Conservation (phyloP, 345 rosid species). For the Psidium friedrichsthalianum region DNA sequence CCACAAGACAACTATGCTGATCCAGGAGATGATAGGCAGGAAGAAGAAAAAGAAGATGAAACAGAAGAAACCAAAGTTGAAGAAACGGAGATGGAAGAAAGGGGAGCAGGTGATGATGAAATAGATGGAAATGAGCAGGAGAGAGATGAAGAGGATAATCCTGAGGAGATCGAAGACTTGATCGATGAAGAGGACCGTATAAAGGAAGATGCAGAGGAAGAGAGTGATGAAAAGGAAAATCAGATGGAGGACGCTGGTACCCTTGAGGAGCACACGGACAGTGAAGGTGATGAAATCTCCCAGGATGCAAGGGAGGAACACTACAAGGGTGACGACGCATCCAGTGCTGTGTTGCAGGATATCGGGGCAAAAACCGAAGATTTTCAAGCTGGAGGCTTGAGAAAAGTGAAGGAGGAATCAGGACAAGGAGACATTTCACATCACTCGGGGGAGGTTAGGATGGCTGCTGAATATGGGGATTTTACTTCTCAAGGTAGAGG, state of each 20-base stretch:
- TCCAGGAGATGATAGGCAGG: not conserved
- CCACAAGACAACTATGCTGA: constrained; percentile 2
- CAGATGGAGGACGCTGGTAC: constrained; percentile 6
- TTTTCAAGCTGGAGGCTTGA: not conserved
- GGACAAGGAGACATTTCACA: not conserved
- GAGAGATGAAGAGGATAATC: constrained; percentile 35
- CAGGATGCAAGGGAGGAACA: constrained; percentile 10
- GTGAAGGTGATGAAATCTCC: not conserved
- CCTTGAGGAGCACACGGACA: constrained; percentile 2
- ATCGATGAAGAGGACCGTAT: constrained; percentile 47
- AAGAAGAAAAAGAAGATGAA: constrained; percentile 20
- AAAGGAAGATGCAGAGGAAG: constrained; percentile 24
- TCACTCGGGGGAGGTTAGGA: not conserved
- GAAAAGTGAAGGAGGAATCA: constrained; percentile 1
- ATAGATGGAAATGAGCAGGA: constrained; percentile 33
- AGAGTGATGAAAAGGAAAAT: not conserved
- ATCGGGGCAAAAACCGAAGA: not conserved
- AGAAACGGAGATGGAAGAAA: constrained; percentile 8
- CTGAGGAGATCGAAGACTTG: constrained; percentile 44
- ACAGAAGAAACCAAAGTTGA: constrained; percentile 16
- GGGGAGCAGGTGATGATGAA: constrained; percentile 39
- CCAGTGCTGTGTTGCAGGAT: constrained; percentile 1
- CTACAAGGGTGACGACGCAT: constrained; percentile 11
- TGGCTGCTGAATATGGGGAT: not conserved
- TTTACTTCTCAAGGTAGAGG: not conserved